Base-by-base conservation (phyloP, 2,329 filamentous ascomycete genomes). In the Phyllosticta citrichinensis region DNA sequence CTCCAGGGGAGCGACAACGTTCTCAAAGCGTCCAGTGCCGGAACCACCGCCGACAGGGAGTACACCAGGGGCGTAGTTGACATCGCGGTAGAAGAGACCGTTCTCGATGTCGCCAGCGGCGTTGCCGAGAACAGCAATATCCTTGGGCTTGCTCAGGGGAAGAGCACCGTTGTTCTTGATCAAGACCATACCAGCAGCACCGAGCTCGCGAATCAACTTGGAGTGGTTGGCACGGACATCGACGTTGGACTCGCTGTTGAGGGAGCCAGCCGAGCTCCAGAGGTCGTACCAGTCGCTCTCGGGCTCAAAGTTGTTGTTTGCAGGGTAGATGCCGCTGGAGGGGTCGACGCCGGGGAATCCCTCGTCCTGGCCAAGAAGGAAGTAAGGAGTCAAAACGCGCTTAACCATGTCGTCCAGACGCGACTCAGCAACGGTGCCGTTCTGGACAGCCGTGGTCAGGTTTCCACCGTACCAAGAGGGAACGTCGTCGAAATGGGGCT, bases 101-200 rank as follows among this genome's bases (percentile, higher is more conserved):
- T 76, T 75, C 64, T 85, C 83, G 67, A 71, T 63, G 56, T 77
- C 74, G 12, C 71, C 73, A 47, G 78, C 78, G 64, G 78, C 77
- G 59, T 80, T 79, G 2, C 80, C 80, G 60, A 81, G 79, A 1
- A 83, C 70, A 1, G 73, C 75, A 55, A 82, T 76, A 27, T 74
- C 76, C 55, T 71, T 74, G 12, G 80, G 79, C 59, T 76, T 77
- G 59, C 79, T 78, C 8, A 88, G 70, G 0, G 82, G 82, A 1
- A 85, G 73, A 2, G 78, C 69, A 10, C 73, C 71, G 12, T 76
- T 75, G 60, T 85, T 84, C 70, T 82, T 82, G 19, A 82, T 65
- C 11, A 77, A 66, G 8, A 77, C 75, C 40, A 69, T 73, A 2
- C 74, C 75, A 50, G 74, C 76, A 24, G 74, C 74, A 51, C 75